Base-by-base conservation (phyloP, 768 basidiomycete species). In the Mycena latifolia region DNA sequence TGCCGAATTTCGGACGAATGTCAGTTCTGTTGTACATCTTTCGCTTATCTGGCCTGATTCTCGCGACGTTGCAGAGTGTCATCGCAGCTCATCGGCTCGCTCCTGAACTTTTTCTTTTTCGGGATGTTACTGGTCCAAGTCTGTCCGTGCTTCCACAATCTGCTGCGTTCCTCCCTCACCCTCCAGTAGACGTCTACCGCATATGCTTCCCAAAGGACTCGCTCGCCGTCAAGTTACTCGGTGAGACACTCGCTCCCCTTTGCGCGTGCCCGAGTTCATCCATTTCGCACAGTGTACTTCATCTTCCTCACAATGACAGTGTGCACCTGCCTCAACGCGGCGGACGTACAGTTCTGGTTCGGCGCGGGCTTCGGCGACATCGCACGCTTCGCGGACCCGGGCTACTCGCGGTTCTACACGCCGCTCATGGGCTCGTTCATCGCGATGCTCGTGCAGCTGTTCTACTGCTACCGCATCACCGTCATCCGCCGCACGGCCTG, bases 371-470 rank as follows among this genome's bases (percentile, higher is more conserved):
- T 60, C 45, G 64, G 64, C 33, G 33, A 66, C 43, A 46, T 55
- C 12, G 22, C 6, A 14, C 28, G 29, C 39, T 60, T 66, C 45
- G 5, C 28, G 2, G 15, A 66, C n/a, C 24, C n/a, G 18, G 51
- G 31, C 17, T 10, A 27, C 25, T 47, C 45, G 22, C 31, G 20
- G 18, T 54, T 53, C 33, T 66, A 66, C 58, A 39, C 52, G 2
- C 58, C 65, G 2, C 27, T 61, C 33, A 39, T 61, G 52, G 65
- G 65, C 65, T 46, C 58, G 2, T 8, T 66, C 35, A 51, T 66
- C n/a, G 65, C 53, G 8, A 48, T 35, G 57, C 31, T 61, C 18
- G 65, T 55, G n/a, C 65, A 66, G 12, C 43, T 59, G 10, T 66
- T 66, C 35, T 66, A 61, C 47, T 55, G 31, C 52, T 55, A 31